Evolutionary conservation across 192 early-diverging fungal genomes (phyloP).

Genomic region (Podila verticillata): DNA sequence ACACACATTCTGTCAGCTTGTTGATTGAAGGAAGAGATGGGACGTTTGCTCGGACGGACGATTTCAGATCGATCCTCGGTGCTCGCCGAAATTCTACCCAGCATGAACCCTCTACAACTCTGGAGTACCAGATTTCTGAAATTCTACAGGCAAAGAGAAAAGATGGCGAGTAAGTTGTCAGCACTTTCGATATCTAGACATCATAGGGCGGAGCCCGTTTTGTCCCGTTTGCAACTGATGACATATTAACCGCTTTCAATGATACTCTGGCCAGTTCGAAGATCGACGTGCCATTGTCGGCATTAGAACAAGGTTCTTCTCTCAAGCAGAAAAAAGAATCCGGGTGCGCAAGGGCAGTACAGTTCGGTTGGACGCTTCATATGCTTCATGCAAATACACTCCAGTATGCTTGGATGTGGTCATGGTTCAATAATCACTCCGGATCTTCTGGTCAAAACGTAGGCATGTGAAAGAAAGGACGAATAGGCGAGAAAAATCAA

Average conservation of each 20-base stretch:
- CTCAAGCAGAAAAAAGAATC: background rate
- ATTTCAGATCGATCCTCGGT: too few species aligned
- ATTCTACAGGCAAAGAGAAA: constrained; percentile 26
- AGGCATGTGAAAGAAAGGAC: constrained; percentile 16
- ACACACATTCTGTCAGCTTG: too few species aligned
- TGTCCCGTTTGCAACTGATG: background rate
- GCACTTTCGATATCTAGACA: background rate
- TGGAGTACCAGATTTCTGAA: constrained; percentile 40
- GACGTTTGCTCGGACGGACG: too few species aligned
- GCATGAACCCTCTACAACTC: background rate
- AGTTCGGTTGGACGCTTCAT: constrained; percentile 47
- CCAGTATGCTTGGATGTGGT: constrained; percentile 49
- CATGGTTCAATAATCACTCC: constrained; percentile 14
- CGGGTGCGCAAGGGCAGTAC: constrained; percentile 9
- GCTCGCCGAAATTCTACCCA: background rate
- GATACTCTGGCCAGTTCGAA: background rate
- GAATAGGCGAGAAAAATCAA: too few species aligned
- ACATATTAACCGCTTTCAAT: background rate
- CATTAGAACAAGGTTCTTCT: too few species aligned
- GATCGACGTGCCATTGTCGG: too few species aligned
- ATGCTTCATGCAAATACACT: constrained; percentile 32
- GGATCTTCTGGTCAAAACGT: constrained; percentile 34
- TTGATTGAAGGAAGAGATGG: too few species aligned
- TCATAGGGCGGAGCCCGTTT: background rate
- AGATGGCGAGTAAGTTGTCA: background rate